These are phyloP conservation scores for Penicillium verrucosum DNA, from an alignment of 2,329 filamentous ascomycete species.

Conservation along the genomic window DNA sequence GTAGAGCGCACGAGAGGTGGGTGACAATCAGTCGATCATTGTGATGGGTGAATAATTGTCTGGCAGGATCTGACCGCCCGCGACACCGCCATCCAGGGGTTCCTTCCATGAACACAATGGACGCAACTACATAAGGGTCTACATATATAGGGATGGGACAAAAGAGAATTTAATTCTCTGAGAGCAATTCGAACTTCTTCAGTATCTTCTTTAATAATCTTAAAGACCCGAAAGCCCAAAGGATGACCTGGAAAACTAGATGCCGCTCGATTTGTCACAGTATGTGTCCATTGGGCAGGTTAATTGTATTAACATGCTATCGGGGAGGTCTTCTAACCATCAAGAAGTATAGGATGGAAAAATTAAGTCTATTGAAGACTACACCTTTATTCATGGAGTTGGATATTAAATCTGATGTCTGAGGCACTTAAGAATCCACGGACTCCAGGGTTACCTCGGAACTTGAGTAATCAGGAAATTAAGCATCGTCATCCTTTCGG, in stretches of 20 bases:
- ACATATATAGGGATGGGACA: neutral
- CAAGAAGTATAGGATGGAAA: neutral
- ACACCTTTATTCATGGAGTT: too few relatives aligned
- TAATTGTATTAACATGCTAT: neutral
- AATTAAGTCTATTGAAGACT: neutral
- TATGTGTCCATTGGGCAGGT: neutral
- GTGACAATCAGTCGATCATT: slow-evolving; percentile 6
- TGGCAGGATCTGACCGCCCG: slow-evolving; percentile 15
- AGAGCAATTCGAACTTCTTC: accelerated
- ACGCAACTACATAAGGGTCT: neutral
- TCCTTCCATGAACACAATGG: neutral
- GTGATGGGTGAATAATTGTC: slow-evolving; percentile 10
- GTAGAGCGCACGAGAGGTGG: neutral
- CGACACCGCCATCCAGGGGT: slow-evolving; percentile 7
- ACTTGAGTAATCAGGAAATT: slow-evolving; percentile 26
- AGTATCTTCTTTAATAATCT: too few relatives aligned
- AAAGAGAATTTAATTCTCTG: neutral
- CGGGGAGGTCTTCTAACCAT: too few relatives aligned
- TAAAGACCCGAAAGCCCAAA: neutral
- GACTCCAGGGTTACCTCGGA: slow-evolving; percentile 10
- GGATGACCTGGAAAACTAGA: neutral
- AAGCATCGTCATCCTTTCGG: neutral
- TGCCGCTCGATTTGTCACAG: too few relatives aligned
- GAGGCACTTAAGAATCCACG: too few relatives aligned
- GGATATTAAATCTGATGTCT: too few relatives aligned